Percentiles rank a stretch among this genome's conserved stretches.
phyloP scores from a whole-genome alignment of 148 eudicot species.

The Mesembryanthemum crystallinum region DNA sequence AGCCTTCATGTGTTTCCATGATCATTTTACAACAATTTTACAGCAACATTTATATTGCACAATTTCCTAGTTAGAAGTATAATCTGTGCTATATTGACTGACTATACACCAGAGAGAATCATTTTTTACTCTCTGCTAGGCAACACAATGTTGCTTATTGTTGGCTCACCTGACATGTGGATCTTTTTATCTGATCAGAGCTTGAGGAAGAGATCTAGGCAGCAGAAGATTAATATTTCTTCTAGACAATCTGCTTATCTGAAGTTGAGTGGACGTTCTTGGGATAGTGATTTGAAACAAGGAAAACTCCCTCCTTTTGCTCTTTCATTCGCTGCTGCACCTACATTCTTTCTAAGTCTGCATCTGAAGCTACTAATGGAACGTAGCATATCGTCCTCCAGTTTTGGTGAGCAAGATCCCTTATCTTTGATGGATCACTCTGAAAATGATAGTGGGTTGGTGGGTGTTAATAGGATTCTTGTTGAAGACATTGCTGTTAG shows the following conservation, averaged over 20 bases:
- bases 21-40: not conserved
- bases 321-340: constrained; percentile 70
- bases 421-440: constrained; percentile 32
- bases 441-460: constrained; percentile 20
- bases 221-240: constrained; percentile 27
- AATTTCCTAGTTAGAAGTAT: not conserved
- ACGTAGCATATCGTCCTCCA: constrained; percentile 47
- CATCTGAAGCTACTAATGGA: constrained; percentile 82
- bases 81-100: not conserved
- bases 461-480: constrained; percentile 16
- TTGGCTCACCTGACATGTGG: constrained; percentile 5
- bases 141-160: not conserved
- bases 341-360: constrained; percentile 57
- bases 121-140: not conserved
- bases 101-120: not conserved
- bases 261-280: constrained; percentile 29
- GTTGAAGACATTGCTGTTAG: constrained; percentile 26
- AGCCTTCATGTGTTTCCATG: not conserved
- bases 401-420: constrained; percentile 37
- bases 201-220: constrained; percentile 31
- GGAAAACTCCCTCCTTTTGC: constrained; percentile 55
- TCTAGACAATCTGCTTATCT: constrained; percentile 32
- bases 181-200: constrained; percentile 39
- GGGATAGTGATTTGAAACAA: constrained; percentile 33
- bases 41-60: not conserved